Conservation (phyloP, 1,284 basidiomycete genomes). For the Moesziomyces sp. region DNA sequence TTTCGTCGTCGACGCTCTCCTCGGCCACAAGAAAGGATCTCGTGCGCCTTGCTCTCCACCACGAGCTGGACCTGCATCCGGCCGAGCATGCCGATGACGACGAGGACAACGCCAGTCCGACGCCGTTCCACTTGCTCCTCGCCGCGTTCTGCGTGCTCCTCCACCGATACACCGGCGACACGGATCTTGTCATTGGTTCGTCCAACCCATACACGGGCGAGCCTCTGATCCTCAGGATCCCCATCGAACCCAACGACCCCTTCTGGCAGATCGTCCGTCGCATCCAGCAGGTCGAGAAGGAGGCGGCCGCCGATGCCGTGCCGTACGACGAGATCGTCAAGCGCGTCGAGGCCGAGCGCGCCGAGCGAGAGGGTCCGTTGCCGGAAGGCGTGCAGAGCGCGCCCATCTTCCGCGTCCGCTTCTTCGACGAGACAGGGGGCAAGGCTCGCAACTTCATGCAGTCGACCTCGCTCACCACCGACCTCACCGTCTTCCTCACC, state of each 20-base stretch:
- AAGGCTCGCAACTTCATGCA: slow-evolving; percentile 69
- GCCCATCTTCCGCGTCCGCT: slow-evolving; percentile 88
- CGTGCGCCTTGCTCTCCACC: slow-evolving; percentile 74
- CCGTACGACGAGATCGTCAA: slow-evolving; percentile 83
- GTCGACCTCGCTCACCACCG: slow-evolving; percentile 79
- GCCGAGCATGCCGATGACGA: slow-evolving; percentile 69
- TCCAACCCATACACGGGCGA: slow-evolving; percentile 78
- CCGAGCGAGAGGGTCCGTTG: slow-evolving; percentile 45
- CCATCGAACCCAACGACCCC: slow-evolving; percentile 85
- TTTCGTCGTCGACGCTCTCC: slow-evolving; percentile 57
- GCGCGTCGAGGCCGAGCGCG: slow-evolving; percentile 65
- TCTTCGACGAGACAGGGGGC: slow-evolving; percentile 89
- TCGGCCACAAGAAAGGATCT: slow-evolving; percentile 52
- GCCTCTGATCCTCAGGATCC: slow-evolving; percentile 85
- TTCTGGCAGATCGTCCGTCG: slow-evolving; percentile 91
- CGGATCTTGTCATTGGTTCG: slow-evolving; percentile 90
- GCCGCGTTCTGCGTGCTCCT: slow-evolving; percentile 90
- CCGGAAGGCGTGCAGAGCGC: slow-evolving; percentile 48
- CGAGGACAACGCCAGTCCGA: slow-evolving; percentile 71
- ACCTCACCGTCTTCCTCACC: slow-evolving; percentile 80
- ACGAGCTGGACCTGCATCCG: slow-evolving; percentile 76
- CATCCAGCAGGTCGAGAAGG: slow-evolving; percentile 83
- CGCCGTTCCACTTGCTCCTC: slow-evolving; percentile 89
- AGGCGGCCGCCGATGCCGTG: slow-evolving; percentile 84
- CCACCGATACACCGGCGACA: slow-evolving; percentile 95